Percentiles rank a stretch among this genome's conserved stretches.
Evolutionary conservation across 805 yeast genomes (phyloP).

Genomic region (Candida sithepensis): DNA sequence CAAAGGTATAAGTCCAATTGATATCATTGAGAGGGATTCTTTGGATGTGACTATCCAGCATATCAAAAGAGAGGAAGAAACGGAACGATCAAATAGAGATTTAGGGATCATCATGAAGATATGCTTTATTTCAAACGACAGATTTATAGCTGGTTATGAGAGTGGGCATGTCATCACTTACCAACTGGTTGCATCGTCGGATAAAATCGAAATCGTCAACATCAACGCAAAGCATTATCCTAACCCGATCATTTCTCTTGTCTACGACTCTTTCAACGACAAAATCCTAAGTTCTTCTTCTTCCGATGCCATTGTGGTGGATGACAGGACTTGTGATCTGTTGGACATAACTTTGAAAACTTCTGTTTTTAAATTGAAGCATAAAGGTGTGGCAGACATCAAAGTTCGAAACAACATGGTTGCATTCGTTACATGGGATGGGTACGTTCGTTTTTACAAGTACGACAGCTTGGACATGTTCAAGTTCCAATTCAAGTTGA

Average conservation of each 20-base stretch:
- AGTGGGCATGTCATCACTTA: conserved; percentile 55
- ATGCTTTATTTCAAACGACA: conserved; percentile 31
- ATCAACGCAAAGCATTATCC: conserved; percentile 41
- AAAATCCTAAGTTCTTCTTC: conserved; percentile 46
- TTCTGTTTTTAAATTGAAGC: conserved; percentile 24
- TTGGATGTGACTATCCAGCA: conserved; percentile 17
- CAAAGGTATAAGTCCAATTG: conserved; percentile 31
- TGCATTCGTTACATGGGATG: conserved; percentile 53
- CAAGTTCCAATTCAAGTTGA: conserved; percentile 24
- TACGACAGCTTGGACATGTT: conserved; percentile 13
- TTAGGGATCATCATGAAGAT: conserved; percentile 70
- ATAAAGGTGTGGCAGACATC: conserved; percentile 36
- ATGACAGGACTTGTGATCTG: conserved; percentile 10
- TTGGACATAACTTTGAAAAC: conserved; percentile 7
- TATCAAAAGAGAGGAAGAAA: conserved; percentile 15
- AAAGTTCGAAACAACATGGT: conserved; percentile 25
- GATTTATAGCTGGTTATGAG: conserved; percentile 62
- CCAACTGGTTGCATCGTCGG: conserved; percentile 16
- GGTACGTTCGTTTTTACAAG: conserved; percentile 34
- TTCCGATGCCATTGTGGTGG: conserved; percentile 36
- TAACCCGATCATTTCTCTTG: conserved; percentile 50
- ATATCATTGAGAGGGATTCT: conserved; percentile 21
- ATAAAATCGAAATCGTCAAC: conserved; percentile 15
- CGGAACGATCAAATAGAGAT: conserved; percentile 24
- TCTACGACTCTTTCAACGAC: conserved; percentile 23